Evolutionary conservation across 805 yeast genomes (phyloP).

Genomic region (Brettanomyces naardenensis): DNA sequence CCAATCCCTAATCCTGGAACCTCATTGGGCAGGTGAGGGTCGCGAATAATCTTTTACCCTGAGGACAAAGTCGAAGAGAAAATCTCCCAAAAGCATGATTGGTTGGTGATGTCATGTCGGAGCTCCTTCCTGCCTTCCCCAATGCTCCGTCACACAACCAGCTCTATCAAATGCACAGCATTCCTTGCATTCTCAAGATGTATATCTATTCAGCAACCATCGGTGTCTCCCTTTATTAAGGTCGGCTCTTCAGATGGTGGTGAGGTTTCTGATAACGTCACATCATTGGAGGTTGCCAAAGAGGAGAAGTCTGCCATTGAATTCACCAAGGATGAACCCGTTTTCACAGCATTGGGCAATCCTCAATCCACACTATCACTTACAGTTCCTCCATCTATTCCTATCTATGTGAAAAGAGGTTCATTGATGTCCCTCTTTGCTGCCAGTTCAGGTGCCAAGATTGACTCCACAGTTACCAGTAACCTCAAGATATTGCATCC

Average conservation of each 20-base stretch:
- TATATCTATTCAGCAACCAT: constrained; percentile 15
- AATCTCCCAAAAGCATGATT: no score
- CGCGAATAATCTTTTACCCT: no score
- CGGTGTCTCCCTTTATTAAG: constrained; percentile 4
- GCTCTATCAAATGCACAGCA: no score
- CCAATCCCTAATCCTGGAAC: no score
- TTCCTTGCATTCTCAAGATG: constrained; percentile 4
- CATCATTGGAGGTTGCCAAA: background rate
- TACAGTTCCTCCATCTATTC: constrained; percentile 53
- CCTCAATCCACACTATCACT: constrained; percentile 42
- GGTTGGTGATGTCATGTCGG: no score
- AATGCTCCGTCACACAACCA: no score
- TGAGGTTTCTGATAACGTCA: constrained; percentile 3
- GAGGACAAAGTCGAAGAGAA: no score
- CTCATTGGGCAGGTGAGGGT: no score
- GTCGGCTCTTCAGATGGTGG: constrained; percentile 10
- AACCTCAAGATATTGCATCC: constrained; percentile 29
- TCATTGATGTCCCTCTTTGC: constrained; percentile 41
- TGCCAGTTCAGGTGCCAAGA: constrained; percentile 15
- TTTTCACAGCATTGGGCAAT: constrained; percentile 37
- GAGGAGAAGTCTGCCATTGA: constrained; percentile 1
- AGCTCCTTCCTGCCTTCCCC: no score
- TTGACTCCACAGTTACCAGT: constrained; percentile 15
- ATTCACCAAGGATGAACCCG: constrained; percentile 14
- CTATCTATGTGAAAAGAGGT: constrained; percentile 40